phyloP scores from a whole-genome alignment of 2,329 filamentous ascomycete genomes.

The Aspergillus floridensis region DNA sequence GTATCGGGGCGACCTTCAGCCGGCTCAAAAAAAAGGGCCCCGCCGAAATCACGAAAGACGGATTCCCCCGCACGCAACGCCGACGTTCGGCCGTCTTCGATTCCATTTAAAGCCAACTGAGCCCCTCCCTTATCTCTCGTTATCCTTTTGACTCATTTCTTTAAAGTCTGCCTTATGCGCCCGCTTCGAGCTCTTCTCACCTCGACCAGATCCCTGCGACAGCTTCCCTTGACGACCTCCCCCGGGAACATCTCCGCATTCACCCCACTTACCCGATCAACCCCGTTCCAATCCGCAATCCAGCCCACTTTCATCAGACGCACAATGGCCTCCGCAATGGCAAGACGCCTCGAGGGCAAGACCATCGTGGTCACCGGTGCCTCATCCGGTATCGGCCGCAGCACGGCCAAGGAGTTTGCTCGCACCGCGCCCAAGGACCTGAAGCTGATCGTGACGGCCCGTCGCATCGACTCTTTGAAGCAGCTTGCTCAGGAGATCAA shows the following conservation, averaged over 20 bases:
- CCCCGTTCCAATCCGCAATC: constrained; percentile 19
- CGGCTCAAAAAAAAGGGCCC: constrained; percentile 2
- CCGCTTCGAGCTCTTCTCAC: constrained; percentile 19
- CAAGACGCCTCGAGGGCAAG: constrained; percentile 86
- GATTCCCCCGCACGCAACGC: constrained; percentile 20
- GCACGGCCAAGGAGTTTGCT: constrained; percentile 83
- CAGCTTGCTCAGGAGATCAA: constrained; percentile 74
- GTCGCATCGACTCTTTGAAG: constrained; percentile 74
- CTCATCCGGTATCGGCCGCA: constrained; percentile 81
- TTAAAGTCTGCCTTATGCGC: constrained; percentile 27
- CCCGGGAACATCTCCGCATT: constrained; percentile 16
- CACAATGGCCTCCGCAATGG: constrained; percentile 66
- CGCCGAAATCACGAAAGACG: constrained; percentile 14
- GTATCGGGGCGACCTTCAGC: constrained; percentile 21
- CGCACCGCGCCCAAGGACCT: constrained; percentile 75
- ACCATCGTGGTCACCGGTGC: constrained; percentile 90
- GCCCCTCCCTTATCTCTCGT: neutral
- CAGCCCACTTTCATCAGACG: constrained; percentile 31
- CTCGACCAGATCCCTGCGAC: constrained; percentile 26
- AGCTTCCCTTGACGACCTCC: constrained; percentile 13
- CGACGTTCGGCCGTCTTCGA: constrained; percentile 11
- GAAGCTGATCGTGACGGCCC: constrained; percentile 84
- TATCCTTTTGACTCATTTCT: neutral
- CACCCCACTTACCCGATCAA: constrained; percentile 15
- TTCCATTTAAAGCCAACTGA: neutral